Base-by-base conservation (phyloP, 2,329 filamentous ascomycete genomes). In the Colletotrichum orchidophilum region DNA sequence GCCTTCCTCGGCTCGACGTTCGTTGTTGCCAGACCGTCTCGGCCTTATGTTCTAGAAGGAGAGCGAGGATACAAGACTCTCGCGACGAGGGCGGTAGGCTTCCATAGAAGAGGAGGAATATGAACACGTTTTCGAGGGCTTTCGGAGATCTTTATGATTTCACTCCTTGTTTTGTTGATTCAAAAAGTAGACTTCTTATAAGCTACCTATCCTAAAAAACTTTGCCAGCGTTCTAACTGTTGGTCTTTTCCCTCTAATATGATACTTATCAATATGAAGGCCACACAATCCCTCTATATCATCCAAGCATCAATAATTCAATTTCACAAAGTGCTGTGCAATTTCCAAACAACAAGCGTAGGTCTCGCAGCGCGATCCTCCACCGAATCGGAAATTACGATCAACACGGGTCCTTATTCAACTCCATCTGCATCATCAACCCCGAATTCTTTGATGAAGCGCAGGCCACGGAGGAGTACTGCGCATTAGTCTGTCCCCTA, bases 381-480 rank as follows among this genome's bases (percentile, higher is more conserved):
- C 75, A 73, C 15, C 76, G 79, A 0, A 74, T 80, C 11, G 75
- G 73, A 1, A 68, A 64, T 12, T 77, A 75, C 15, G 79, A 80
- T 63, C 73, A 73, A 5, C 74, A 74, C 9, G 76, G 76, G 1
- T 71, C 73, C 0, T 35, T 61, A 1, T 69, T 80, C 2, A 80
- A 80, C 31, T 76, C 78, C 3, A 72, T 79, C 0, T 75, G 74
- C 26, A 31, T 78, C 2, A 63, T 80, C n/a, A 80, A 79, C 35
- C 62, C 52, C 0, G 18, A 69, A 0, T 74, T 76, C 6, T 78
- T 80, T n/a, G 66, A 73, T 3, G 76, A 78, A 27, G 79, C 79
- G 0, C 71, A 73, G 5, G 75, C 75, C 0, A 80, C 80, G 0
- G 80, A 81, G 7, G 75, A 75, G 31, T 69, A 75, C 12, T 74